Percentiles rank a stretch among this genome's conserved stretches.
Conservation (phyloP, 305 asterid genomes). For the Fraxinus ornus region DNA sequence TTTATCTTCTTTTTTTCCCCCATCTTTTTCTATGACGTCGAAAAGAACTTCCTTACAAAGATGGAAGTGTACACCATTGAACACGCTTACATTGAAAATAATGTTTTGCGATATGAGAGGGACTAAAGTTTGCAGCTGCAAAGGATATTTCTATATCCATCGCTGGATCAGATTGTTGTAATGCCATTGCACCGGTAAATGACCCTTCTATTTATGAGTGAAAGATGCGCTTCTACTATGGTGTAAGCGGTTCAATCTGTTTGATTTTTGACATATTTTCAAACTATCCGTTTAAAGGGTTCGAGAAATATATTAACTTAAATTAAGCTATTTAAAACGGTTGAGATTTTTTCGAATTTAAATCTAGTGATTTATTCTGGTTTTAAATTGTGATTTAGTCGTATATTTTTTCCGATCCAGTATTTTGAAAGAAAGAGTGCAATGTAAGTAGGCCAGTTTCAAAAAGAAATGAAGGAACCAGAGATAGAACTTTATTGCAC, state of each 20-base stretch:
- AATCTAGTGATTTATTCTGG: no score
- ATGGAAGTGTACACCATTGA: neutral
- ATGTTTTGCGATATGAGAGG: no score
- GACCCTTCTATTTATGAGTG: neutral
- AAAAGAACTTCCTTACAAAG: neutral
- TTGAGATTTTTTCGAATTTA: neutral
- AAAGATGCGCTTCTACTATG: neutral
- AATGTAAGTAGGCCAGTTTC: neutral
- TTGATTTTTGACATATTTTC: neutral
- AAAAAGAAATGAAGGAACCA: neutral
- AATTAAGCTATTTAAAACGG: neutral
- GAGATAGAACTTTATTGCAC: neutral
- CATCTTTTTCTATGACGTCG: neutral
- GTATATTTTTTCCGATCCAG: neutral
- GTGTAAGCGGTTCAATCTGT: neutral
- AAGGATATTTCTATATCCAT: no score
- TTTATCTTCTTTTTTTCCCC: neutral
- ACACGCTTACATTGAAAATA: no score
- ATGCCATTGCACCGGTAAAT: no score
- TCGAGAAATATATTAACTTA: neutral
- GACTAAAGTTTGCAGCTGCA: no score
- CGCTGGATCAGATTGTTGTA: no score
- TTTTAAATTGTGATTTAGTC: no score
- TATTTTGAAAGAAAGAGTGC: neutral
- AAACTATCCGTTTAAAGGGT: neutral